Conservation (phyloP, 139 green algal genomes). For the Edaphochlamys debaryana region DNA sequence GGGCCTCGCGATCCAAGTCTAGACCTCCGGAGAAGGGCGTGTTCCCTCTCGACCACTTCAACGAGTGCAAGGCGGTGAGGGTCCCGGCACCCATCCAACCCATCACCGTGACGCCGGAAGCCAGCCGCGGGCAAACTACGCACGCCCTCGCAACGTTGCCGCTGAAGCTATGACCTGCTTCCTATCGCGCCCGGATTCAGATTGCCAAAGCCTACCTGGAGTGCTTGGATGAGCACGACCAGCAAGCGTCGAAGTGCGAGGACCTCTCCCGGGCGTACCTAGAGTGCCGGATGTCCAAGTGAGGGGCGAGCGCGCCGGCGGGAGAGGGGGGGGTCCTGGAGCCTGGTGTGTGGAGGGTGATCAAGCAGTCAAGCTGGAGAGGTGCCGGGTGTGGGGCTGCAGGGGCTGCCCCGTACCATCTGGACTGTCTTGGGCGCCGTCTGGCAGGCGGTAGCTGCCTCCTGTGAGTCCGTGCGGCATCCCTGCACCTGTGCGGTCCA, state of each 20-base stretch:
- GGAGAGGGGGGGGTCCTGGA: no score
- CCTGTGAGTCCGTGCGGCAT: no score
- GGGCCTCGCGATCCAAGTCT: no score
- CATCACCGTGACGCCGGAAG: not conserved
- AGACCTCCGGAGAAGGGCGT: slow-evolving; percentile 95
- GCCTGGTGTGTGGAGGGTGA: no score
- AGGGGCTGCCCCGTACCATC: no score
- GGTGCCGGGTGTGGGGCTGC: no score
- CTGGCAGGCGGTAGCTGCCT: no score
- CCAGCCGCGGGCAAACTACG: not conserved
- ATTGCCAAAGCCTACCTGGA: slow-evolving; percentile 81
- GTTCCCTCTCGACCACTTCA: slow-evolving; percentile 97
- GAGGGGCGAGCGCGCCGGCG: not conserved
- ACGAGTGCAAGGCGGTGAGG: slow-evolving; percentile 87
- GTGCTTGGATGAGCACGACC: slow-evolving; percentile 78
- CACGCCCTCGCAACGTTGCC: not conserved
- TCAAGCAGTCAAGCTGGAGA: no score
- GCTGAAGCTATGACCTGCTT: no score
- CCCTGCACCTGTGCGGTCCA: no score
- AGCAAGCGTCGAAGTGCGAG: slow-evolving; percentile 72
- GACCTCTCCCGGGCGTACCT: slow-evolving; percentile 85
- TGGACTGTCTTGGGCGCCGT: no score
- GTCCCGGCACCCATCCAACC: not conserved
- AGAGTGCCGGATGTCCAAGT: slow-evolving; percentile 92
- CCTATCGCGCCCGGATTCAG: slow-evolving; percentile 50